These are phyloP conservation scores for Annulohypoxylon nitens DNA, from an alignment of 495 filamentous ascomycete species.

Conservation along the genomic window DNA sequence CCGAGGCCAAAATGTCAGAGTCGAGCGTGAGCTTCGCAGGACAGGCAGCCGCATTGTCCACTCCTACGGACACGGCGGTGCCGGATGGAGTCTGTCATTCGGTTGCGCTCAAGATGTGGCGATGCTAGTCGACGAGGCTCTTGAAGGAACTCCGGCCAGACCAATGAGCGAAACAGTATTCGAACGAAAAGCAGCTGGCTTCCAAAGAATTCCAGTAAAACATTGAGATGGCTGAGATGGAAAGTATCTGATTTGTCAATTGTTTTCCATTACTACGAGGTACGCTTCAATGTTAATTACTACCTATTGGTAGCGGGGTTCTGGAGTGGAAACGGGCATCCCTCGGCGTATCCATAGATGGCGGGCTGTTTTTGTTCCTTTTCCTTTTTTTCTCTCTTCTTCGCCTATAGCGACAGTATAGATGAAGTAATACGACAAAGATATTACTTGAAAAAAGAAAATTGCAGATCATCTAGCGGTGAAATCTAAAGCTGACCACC, in stretches of 20 bases:
- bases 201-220: constrained; percentile 28
- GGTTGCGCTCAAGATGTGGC: constrained; percentile 59
- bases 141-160: constrained; percentile 47
- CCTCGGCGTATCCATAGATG: constrained; percentile 32
- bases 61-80: constrained; percentile 64
- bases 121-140: constrained; percentile 53
- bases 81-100: constrained; percentile 63
- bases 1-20: constrained; percentile 57
- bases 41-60: constrained; percentile 58
- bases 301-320: neutral
- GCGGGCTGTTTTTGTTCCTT: neutral
- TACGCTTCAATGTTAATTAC: constrained; percentile 4
- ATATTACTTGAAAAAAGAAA: constrained; percentile 23
- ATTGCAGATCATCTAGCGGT: constrained; percentile 31
- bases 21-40: constrained; percentile 59
- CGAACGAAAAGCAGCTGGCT: constrained; percentile 40
- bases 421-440: constrained; percentile 24
- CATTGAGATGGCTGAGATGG: constrained; percentile 3
- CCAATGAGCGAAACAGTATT: constrained; percentile 47
- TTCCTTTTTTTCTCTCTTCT: neutral
- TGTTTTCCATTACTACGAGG: constrained; percentile 2
- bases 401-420: constrained; percentile 5
- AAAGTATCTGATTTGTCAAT: constrained; percentile 3
- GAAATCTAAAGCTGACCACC: constrained; percentile 46
- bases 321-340: constrained; percentile 15